Conservation (phyloP, 1,139 yeast species). For the Scheffersomyces titani region DNA sequence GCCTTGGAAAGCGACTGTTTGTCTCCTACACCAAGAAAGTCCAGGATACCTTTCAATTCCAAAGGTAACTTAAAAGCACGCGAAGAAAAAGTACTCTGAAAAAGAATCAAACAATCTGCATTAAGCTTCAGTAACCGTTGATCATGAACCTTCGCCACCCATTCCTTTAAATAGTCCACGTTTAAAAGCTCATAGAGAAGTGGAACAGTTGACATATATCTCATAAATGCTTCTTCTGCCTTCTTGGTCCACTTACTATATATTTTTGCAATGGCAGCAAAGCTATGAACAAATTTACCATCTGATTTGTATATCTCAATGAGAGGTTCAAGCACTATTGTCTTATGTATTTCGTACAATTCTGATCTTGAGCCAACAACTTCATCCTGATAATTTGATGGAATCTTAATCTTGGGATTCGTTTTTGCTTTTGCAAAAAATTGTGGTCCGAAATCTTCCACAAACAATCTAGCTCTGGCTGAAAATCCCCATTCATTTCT, state of each 20-base stretch:
- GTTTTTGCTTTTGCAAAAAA: slow-evolving; percentile 23
- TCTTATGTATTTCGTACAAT: slow-evolving; percentile 61
- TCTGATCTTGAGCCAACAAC: slow-evolving; percentile 64
- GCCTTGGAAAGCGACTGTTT: slow-evolving; percentile 64
- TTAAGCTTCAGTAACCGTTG: slow-evolving; percentile 44
- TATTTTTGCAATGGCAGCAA: slow-evolving; percentile 57
- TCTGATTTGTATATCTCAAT: slow-evolving; percentile 43
- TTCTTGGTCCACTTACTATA: slow-evolving; percentile 66
- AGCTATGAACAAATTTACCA: slow-evolving; percentile 65
- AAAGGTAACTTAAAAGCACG: slow-evolving; percentile 72
- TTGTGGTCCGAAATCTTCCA: slow-evolving; percentile 49
- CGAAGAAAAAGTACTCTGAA: slow-evolving; percentile 75
- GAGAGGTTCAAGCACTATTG: slow-evolving; percentile 56
- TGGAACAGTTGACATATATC: slow-evolving; percentile 53
- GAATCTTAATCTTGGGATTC: neutral
- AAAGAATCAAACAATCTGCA: slow-evolving; percentile 59
- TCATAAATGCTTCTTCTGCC: slow-evolving; percentile 55
- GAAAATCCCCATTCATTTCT: slow-evolving; percentile 76
- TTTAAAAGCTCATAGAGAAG: slow-evolving; percentile 27
- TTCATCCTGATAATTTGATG: slow-evolving; percentile 52
- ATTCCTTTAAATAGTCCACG: slow-evolving; percentile 51
- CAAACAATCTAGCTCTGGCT: slow-evolving; percentile 65
- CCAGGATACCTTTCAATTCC: slow-evolving; percentile 61
- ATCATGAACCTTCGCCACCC: slow-evolving; percentile 48
- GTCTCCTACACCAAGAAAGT: slow-evolving; percentile 44